Evolutionary conservation across 2,329 filamentous ascomycete genomes (phyloP).

Genomic region (Diaporthe citriasiana): DNA sequence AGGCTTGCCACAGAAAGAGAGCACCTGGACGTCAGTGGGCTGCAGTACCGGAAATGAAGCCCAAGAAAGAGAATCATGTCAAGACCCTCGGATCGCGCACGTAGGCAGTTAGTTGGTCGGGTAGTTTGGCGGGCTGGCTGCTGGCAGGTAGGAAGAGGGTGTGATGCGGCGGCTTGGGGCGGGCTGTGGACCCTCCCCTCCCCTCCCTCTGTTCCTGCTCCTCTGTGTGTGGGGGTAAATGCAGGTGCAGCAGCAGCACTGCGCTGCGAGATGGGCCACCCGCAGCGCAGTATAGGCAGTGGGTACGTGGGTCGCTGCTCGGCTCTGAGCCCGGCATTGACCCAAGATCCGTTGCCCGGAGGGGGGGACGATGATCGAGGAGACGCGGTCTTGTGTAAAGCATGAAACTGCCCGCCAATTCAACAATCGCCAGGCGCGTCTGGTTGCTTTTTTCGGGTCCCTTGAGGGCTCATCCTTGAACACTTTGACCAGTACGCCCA

Average conservation of each 20-base stretch:
- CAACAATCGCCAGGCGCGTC: not conserved
- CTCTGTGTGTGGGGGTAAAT: not conserved
- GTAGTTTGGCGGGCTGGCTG: not conserved
- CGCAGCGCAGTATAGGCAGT: not conserved
- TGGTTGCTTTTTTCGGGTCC: slow-evolving; percentile 7
- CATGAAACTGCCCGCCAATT: not conserved
- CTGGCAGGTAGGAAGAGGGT: not conserved
- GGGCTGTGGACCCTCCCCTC: slow-evolving; percentile 6
- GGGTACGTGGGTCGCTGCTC: slow-evolving; percentile 11
- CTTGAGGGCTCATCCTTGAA: slow-evolving; percentile 27
- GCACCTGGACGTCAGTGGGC: not conserved
- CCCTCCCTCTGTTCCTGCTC: not conserved
- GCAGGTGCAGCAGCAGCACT: slow-evolving; percentile 6
- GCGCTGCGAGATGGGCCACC: not conserved
- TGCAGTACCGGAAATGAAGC: not conserved
- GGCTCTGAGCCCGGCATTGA: slow-evolving; percentile 27
- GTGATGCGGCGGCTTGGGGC: slow-evolving; percentile 3
- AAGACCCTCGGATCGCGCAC: not conserved
- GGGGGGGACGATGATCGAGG: not conserved
- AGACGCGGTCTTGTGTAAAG: not conserved
- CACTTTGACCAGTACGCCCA: not conserved
- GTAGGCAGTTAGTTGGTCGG: not conserved
- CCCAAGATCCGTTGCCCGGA: slow-evolving; percentile 5
- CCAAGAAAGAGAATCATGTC: not conserved
- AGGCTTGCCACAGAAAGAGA: not conserved